These are phyloP conservation scores for Ensete glaucum DNA, from an alignment of 176 grass and related monocot species.

Conservation along the genomic window DNA sequence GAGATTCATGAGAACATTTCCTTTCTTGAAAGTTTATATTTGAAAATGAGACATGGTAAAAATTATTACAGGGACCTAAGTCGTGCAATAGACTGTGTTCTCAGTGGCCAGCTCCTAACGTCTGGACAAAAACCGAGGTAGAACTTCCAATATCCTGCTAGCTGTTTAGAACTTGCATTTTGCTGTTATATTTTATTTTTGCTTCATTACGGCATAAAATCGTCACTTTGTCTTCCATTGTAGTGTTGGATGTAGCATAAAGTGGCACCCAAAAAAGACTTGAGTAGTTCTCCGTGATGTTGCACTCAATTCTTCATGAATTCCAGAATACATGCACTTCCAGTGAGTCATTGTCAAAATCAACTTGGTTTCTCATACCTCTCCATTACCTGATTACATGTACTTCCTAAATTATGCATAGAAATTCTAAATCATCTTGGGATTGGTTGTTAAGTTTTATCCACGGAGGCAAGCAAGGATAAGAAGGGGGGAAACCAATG, in stretches of 20 bases:
- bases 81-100: conserved; percentile 65
- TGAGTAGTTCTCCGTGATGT: not conserved
- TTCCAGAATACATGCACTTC: not conserved
- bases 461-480: not conserved
- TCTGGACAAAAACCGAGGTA: conserved; percentile 52
- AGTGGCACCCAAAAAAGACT: conserved; percentile 62
- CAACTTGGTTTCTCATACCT: not conserved
- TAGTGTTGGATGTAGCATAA: conserved; percentile 94
- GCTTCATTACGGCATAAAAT: not conserved
- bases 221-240: not conserved
- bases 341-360: not conserved
- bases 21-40: not conserved
- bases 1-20: not conserved
- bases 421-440: no score
- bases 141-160: not conserved
- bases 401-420: no score
- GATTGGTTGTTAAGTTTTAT: no score
- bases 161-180: not conserved
- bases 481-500: not conserved
- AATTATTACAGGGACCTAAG: conserved; percentile 58
- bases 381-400: no score
- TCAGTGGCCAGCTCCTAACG: conserved; percentile 56
- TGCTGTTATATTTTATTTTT: not conserved
- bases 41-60: not conserved
- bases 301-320: not conserved